These are phyloP conservation scores for Pichia gijzeniarum DNA, from an alignment of 805 yeast species.

Conservation along the genomic window DNA sequence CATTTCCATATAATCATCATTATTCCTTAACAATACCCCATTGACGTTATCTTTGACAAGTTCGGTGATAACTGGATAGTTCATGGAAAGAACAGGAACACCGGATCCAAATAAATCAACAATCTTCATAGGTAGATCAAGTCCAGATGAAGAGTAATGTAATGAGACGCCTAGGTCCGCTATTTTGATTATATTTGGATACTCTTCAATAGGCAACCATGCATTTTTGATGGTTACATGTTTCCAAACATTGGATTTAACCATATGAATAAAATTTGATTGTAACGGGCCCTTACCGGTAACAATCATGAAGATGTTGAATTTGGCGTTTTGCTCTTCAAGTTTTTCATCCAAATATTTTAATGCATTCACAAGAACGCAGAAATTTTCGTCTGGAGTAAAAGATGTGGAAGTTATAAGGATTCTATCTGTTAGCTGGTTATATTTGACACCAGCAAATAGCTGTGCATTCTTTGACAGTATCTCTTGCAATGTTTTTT, in stretches of 20 bases:
- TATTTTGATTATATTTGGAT: slow-evolving; percentile 64
- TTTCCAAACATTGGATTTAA: slow-evolving; percentile 28
- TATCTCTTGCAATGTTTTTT: slow-evolving; percentile 25
- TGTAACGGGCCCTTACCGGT: slow-evolving; percentile 95
- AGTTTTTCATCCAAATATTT: slow-evolving; percentile 44
- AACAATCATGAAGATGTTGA: slow-evolving; percentile 62
- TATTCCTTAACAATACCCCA: slow-evolving; percentile 51
- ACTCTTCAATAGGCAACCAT: slow-evolving; percentile 77
- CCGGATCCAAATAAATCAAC: slow-evolving; percentile 96
- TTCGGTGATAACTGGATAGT: slow-evolving; percentile 73
- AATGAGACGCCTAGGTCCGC: slow-evolving; percentile 88
- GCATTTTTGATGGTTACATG: slow-evolving; percentile 53
- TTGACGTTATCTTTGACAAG: slow-evolving; percentile 62
- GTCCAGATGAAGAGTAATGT: slow-evolving; percentile 87
- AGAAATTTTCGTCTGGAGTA: slow-evolving; percentile 92
- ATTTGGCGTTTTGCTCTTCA: slow-evolving; percentile 25
- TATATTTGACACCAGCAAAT: slow-evolving; percentile 21
- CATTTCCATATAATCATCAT: slow-evolving; percentile 36
- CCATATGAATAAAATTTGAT: slow-evolving; percentile 32
- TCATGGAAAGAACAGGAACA: slow-evolving; percentile 76
- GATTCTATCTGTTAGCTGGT: slow-evolving; percentile 43
- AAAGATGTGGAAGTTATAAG: slow-evolving; percentile 86
- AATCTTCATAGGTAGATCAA: slow-evolving; percentile 95
- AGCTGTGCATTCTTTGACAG: slow-evolving; percentile 31
- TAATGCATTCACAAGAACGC: slow-evolving; percentile 61